Conservation (phyloP, 2,329 filamentous ascomycete genomes). For the Xylariales sp. region DNA sequence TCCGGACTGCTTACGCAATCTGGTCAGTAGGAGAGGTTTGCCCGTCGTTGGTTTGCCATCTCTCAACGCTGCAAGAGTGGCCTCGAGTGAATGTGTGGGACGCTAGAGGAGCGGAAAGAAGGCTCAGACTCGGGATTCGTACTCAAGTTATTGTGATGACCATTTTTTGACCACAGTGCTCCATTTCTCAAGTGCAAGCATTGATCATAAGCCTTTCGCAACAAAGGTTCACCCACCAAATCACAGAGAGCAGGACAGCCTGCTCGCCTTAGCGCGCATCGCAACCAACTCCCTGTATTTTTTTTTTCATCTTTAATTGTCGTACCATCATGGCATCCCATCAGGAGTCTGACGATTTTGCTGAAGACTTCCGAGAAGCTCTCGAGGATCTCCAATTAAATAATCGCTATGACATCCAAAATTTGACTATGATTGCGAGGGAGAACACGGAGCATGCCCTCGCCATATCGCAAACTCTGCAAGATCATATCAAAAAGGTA, state of each 20-base stretch:
- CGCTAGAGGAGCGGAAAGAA: no score
- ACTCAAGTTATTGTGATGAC: constrained; percentile 11
- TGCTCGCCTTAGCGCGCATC: no score
- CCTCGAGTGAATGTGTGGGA: no score
- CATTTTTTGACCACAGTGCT: constrained; percentile 8
- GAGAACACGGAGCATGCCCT: constrained; percentile 96
- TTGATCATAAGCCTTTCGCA: constrained; percentile 5
- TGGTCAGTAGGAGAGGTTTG: no score
- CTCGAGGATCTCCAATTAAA: constrained; percentile 89
- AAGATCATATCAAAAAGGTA: constrained; percentile 94
- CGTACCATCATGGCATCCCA: constrained; percentile 38
- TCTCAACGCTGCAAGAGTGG: no score
- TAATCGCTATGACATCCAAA: constrained; percentile 93
- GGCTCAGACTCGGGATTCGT: no score
- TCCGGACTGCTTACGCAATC: no score
- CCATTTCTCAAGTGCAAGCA: constrained; percentile 10
- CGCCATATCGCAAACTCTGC: constrained; percentile 83
- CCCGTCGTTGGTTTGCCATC: no score
- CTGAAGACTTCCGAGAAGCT: constrained; percentile 90
- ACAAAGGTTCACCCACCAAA: neutral
- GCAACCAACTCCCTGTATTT: no score
- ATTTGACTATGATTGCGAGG: constrained; percentile 93
- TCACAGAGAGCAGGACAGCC: no score
- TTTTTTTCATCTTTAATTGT: no score
- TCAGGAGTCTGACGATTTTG: constrained; percentile 71